A percentile compares a stretch with the other conserved stretches of the same genome.
Evolutionary conservation across 768 basidiomycete species (phyloP).

Genomic region (Baorangia bicolor): DNA sequence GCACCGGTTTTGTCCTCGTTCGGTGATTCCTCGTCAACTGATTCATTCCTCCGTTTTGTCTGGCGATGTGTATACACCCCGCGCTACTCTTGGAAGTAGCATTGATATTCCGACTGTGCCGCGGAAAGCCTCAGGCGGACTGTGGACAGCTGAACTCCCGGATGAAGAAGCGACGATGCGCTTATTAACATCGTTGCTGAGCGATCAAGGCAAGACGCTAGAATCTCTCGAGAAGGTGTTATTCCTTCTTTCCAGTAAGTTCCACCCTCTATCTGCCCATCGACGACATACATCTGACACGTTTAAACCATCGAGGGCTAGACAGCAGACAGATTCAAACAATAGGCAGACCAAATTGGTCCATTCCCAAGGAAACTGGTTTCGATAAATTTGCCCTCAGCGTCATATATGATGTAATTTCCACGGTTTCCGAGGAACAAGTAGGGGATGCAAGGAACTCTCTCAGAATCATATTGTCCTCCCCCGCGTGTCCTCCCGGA

Average conservation of each 20-base stretch:
- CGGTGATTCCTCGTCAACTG: slow-evolving; percentile 1
- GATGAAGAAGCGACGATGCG: not conserved
- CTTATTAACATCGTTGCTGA: not conserved
- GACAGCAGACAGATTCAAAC: not conserved
- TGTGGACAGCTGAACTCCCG: not conserved
- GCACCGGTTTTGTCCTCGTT: slow-evolving; percentile 1
- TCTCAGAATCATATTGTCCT: not conserved
- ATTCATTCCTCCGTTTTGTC: not conserved
- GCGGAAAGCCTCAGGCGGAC: not conserved
- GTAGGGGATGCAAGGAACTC: not conserved
- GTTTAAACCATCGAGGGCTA: not conserved
- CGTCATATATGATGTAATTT: not conserved
- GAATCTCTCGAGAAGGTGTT: slow-evolving; percentile 3
- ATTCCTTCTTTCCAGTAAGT: slow-evolving; percentile 6
- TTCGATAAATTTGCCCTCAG: not conserved
- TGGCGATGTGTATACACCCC: not conserved
- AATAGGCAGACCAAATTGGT: not conserved
- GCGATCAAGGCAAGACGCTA: not conserved
- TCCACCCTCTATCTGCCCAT: not conserved
- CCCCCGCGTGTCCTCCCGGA: not conserved
- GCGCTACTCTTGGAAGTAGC: not conserved
- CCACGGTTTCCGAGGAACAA: not conserved
- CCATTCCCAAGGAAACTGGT: not conserved
- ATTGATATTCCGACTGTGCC: not conserved
- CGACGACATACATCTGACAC: not conserved